phyloP scores from a whole-genome alignment of 306 rosid genomes.

The Malus sylvestris region DNA sequence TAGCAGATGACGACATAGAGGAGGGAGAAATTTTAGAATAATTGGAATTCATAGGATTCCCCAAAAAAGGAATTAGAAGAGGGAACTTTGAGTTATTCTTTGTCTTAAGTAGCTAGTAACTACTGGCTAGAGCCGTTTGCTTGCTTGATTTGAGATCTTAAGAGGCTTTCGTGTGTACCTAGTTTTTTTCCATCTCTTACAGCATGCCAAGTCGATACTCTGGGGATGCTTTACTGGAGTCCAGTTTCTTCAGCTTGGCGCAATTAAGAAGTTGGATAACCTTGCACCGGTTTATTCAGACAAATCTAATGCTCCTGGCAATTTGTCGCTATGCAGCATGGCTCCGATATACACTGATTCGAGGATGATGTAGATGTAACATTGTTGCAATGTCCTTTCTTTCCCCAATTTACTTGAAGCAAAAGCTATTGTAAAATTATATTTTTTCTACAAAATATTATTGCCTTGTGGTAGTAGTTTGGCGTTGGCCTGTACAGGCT shows the following conservation, averaged over 20 bases:
- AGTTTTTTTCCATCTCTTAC: neutral
- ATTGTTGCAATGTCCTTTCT: neutral
- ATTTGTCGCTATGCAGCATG: neutral
- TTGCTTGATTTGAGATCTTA: no score
- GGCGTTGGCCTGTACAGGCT: no score
- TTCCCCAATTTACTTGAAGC: neutral
- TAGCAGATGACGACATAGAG: slow-evolving; percentile 49
- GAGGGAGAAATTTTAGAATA: slow-evolving; percentile 80
- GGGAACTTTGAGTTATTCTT: neutral
- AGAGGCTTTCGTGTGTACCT: neutral
- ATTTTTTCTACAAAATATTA: no score
- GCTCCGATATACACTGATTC: neutral
- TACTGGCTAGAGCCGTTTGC: neutral
- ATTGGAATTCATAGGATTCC: neutral
- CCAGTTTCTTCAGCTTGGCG: neutral
- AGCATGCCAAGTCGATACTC: neutral
- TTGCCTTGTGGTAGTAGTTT: no score
- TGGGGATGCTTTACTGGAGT: neutral
- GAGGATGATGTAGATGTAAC: neutral
- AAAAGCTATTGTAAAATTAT: no score
- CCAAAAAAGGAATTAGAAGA: neutral
- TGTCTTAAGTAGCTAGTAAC: neutral
- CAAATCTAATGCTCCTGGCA: neutral
- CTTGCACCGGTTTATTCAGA: neutral
- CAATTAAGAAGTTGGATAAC: neutral